These are phyloP conservation scores for Penicillium sp. DNA, from an alignment of 2,329 filamentous ascomycete species.

Conservation along the genomic window DNA sequence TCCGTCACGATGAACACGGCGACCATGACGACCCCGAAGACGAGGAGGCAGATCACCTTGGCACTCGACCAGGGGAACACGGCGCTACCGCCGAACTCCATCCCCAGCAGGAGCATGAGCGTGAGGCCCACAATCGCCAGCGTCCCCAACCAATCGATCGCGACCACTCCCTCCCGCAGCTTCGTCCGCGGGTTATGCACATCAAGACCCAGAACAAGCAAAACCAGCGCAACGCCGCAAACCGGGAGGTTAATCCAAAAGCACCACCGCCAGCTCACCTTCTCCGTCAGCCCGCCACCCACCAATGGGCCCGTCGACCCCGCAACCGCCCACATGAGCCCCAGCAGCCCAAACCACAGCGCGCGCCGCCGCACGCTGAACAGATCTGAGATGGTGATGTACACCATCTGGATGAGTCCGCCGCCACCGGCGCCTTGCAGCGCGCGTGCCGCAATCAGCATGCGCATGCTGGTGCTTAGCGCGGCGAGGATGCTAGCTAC, in stretches of 20 bases:
- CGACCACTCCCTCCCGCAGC: background rate
- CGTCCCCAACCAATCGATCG: background rate
- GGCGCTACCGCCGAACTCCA: background rate
- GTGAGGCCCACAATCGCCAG: background rate
- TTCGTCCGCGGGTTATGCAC: background rate
- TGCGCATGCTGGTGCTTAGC: slow-evolving; percentile 49
- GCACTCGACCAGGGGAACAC: background rate
- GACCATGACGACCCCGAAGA: slow-evolving; percentile 54
- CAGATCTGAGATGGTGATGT: slow-evolving; percentile 59
- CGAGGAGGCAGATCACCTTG: slow-evolving; percentile 51
- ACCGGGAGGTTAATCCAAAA: slow-evolving; percentile 57
- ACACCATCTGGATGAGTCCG: slow-evolving; percentile 56
- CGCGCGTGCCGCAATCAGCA: slow-evolving; percentile 59
- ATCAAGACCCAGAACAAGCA: background rate
- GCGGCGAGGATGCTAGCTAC: slow-evolving; percentile 56
- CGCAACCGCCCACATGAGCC: slow-evolving; percentile 59
- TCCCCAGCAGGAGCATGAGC: background rate
- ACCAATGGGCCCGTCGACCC: slow-evolving; percentile 59
- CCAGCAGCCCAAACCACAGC: slow-evolving; percentile 55
- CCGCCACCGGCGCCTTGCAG: slow-evolving; percentile 60
- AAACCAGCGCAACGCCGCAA: background rate
- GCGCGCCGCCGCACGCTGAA: slow-evolving; percentile 56
- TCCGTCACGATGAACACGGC: slow-evolving; percentile 64
- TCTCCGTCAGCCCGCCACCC: slow-evolving; percentile 53
- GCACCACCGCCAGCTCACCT: slow-evolving; percentile 55